A percentile compares a stretch with the other conserved stretches of the same genome.
phyloP scores from a whole-genome alignment of 108 stramenopile genomes.

The Skeletonema marinoi region DNA sequence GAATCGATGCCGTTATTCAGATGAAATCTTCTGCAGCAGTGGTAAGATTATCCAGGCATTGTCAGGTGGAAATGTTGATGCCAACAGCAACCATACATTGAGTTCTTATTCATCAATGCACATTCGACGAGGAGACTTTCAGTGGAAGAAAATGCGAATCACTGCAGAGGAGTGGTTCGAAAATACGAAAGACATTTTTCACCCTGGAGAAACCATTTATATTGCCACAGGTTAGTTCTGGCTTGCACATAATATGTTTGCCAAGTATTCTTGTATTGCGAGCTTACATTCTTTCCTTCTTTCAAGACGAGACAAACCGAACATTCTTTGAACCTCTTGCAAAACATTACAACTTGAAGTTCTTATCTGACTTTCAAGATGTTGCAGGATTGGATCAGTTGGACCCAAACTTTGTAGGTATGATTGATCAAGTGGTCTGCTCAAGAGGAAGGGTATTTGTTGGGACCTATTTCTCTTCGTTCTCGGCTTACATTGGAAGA shows the following conservation, averaged over 20 bases:
- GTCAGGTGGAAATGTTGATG: constrained; percentile 45
- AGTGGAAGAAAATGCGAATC: constrained; percentile 78
- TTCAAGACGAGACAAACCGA: constrained; percentile 82
- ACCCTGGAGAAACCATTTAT: constrained; percentile 54
- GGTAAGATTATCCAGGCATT: constrained; percentile 84
- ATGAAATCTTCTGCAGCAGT: constrained; percentile 85
- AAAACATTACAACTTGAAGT: constrained; percentile 65
- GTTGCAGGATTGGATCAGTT: constrained; percentile 57
- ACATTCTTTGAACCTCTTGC: constrained; percentile 82
- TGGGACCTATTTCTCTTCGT: constrained; percentile 84
- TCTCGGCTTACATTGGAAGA: constrained; percentile 73
- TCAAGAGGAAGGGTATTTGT: constrained; percentile 74
- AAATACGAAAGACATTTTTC: constrained; percentile 68
- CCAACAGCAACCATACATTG: constrained; percentile 17
- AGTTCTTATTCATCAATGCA: constrained; percentile 77
- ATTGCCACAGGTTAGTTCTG: constrained; percentile 27
- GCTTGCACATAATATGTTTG: neutral
- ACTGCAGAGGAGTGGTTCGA: constrained; percentile 73
- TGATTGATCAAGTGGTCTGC: constrained; percentile 91
- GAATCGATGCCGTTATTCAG: constrained; percentile 79
- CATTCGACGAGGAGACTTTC: constrained; percentile 82
- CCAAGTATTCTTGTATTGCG: neutral
- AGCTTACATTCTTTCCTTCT: neutral
- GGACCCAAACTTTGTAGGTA: constrained; percentile 73
- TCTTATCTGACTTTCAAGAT: constrained; percentile 76